Percentiles rank a stretch among this genome's conserved stretches.
phyloP scores from a whole-genome alignment of 148 eudicot genomes.

The Euryodendron excelsum region DNA sequence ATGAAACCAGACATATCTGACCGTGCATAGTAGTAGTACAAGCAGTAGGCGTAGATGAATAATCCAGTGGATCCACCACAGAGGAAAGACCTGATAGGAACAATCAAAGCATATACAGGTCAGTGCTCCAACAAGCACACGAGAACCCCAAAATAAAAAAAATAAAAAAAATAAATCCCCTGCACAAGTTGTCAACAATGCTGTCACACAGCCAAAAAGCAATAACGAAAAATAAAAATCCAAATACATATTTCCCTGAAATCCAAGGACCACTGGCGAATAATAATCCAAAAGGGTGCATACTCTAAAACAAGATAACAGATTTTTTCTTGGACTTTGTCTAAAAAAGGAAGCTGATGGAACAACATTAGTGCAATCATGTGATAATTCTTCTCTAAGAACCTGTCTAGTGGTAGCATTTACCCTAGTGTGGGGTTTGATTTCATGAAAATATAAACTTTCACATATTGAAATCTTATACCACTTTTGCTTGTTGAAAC shows the following conservation, averaged over 20 bases:
- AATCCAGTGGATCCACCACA: conserved; percentile 48
- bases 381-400: background rate
- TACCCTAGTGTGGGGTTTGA: too few relatives aligned
- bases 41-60: conserved; percentile 43
- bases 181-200: background rate
- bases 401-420: background rate
- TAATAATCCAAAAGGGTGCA: background rate
- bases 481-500: too few relatives aligned
- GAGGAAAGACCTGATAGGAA: conserved; percentile 33
- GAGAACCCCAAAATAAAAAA: background rate
- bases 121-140: background rate
- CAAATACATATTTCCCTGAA: background rate
- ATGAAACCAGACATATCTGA: conserved; percentile 46
- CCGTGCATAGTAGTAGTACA: conserved; percentile 38
- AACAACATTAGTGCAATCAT: background rate
- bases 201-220: background rate
- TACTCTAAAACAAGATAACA: too few relatives aligned
- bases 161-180: background rate
- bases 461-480: too few relatives aligned
- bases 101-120: background rate
- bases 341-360: too few relatives aligned
- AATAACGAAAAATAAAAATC: background rate
- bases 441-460: too few relatives aligned
- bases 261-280: background rate
- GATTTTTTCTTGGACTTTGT: too few relatives aligned